Evolutionary conservation across 1,139 yeast genomes (phyloP), one percentile per base, ranked within the genome.

Genomic region (Kodamaea alishanica): DNA sequence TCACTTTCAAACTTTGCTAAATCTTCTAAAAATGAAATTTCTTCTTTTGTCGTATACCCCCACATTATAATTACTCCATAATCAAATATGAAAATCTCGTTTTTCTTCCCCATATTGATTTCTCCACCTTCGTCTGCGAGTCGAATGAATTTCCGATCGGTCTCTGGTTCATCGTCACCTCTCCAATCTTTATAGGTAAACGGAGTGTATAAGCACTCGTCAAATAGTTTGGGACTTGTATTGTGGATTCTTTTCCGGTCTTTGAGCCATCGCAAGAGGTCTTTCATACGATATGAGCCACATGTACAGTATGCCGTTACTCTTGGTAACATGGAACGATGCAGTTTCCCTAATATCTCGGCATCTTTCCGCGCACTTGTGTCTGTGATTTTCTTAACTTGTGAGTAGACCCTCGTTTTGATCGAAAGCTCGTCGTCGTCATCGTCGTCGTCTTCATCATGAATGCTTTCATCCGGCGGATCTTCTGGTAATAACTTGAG

Each of bases 221-320:
- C 97, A 62, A 90, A 87, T 42, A 89, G 65, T 51, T 86, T 87
- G 2, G 97, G 96, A 47, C 80, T 78, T 0, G 95, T 81, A 34
- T 87, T 84, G 54, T 83, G 86, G 3, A 75, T 69, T 46, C 87
- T 67, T 53, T 81, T 85, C 15, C 90, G 74, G 38, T 87, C 95
- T 51, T 84, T 81, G 38, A 92, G 65, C 89, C 96, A 92, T 50
- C 95, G 70, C 41, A 84, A 71, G 33, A 92, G 65, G 39, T 90
- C 97, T 51, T 84, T 79, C 94, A 92, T 86, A 48, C 79, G 80
- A 57, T 89, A 92, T 22, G 95, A 81, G 28, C 96, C 92, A 32
- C 97, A 89, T 0, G 97, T 90, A 63, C 97, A 90, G 58, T 89
- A 92, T 0, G 96, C 96, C 0, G 97, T 90, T 2, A 90, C 97